Evolutionary conservation across 768 basidiomycete species (phyloP), one percentile per base, ranked within the genome.

Genomic region (Xerocomellus dryophilus): DNA sequence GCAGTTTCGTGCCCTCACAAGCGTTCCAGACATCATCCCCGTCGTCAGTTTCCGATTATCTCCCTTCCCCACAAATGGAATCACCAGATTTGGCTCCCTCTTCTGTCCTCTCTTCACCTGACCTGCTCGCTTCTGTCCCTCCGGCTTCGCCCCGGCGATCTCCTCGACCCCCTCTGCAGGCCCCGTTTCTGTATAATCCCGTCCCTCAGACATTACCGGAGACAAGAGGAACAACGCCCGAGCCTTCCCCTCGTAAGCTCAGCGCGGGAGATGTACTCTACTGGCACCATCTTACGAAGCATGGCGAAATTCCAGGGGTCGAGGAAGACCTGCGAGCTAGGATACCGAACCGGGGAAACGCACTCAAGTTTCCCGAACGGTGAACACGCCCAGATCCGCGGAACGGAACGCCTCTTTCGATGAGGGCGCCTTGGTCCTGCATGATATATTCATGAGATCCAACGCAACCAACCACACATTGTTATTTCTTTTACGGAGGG

Each of bases 251-350:
- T 35, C 73, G 71, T 52, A 74, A 68, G 44, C 78, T 85, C 31
- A 75, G 72, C 61, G 73, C 76, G 10, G 88, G 88, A 20, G 86
- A 88, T 56, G 64, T 82, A 10, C 72, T 90, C 17, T 88, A 78
- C 63, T 91, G 88, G 88, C 87, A 90, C 65, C 84, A 90, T 60
- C 82, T 90, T 54, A 68, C 77, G 44, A 81, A 81, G 59, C 79
- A 76, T 54, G 88, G 88, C 12, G 88, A 90, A 68, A 86, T 88
- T 54, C 82, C 86, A 38, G 84, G 80, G 25, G 84, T 86, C 10
- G 68, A 67, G 47, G 83, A 90, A 56, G 83, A 89, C 67, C 63
- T 74, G 35, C 79, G 84, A 25, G 84, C 87, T 8, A 70, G 69
- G 53, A 52, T 65, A 20, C 47, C 60, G 29, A 61, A 46, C 25